A percentile compares a stretch with the other conserved stretches of the same genome.
These are phyloP conservation scores for Suhomyces xylopsoci DNA, from an alignment of 805 yeast genomes.

Conservation along the genomic window DNA sequence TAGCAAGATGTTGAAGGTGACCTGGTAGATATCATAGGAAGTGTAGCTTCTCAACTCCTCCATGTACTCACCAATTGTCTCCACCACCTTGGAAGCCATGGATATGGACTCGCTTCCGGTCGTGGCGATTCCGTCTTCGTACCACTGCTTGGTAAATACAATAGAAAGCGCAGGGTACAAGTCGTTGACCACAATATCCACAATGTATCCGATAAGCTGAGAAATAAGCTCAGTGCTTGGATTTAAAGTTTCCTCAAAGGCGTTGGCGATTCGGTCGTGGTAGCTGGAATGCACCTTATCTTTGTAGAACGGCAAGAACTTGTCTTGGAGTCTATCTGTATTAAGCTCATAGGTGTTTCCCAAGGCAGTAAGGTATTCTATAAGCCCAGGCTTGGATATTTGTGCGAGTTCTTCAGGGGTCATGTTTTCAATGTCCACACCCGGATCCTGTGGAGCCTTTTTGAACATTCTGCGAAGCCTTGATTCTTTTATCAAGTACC, in stretches of 20 bases:
- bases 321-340: conserved; percentile 58
- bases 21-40: conserved; percentile 39
- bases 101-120: conserved; percentile 28
- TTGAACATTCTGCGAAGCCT: conserved; percentile 37
- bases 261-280: conserved; percentile 31
- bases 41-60: conserved; percentile 55
- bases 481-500: conserved; percentile 42
- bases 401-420: conserved; percentile 34
- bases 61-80: conserved; percentile 73
- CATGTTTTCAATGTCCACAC: conserved; percentile 37
- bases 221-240: conserved; percentile 78
- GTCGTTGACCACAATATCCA: conserved; percentile 71
- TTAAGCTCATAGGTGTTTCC: conserved; percentile 86
- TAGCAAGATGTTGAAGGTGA: conserved; percentile 36
- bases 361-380: conserved; percentile 77
- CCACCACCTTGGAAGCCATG: conserved; percentile 60
- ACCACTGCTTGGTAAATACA: conserved; percentile 71
- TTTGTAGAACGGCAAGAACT: conserved; percentile 62
- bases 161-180: conserved; percentile 56
- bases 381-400: conserved; percentile 59
- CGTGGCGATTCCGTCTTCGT: conserved; percentile 43
- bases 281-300: conserved; percentile 51
- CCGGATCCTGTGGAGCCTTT: conserved; percentile 7
- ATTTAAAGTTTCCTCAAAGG: conserved; percentile 47
- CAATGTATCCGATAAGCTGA: conserved; percentile 64